These are phyloP conservation scores for Allantophomopsis lycopodina DNA, from an alignment of 2,329 filamentous ascomycete species.

Conservation along the genomic window DNA sequence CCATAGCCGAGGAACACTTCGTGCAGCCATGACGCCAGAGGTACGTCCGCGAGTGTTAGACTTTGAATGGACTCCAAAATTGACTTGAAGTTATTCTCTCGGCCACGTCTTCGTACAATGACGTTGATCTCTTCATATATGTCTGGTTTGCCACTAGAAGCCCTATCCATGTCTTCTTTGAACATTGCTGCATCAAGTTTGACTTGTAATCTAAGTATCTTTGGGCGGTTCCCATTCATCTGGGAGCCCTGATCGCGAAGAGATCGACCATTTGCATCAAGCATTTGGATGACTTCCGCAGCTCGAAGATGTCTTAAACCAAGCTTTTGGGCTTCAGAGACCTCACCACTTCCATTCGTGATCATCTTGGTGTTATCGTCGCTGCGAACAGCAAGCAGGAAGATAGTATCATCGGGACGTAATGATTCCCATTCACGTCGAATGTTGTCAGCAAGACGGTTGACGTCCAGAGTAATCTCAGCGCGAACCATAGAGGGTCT, in stretches of 20 bases:
- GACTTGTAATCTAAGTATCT: slow-evolving; percentile 59
- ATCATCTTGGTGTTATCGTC: slow-evolving; percentile 31
- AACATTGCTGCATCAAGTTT: slow-evolving; percentile 72
- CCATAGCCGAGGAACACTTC: slow-evolving; percentile 98
- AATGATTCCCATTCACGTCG: slow-evolving; percentile 84
- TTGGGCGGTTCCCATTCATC: slow-evolving; percentile 48
- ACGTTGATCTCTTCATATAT: slow-evolving; percentile 79
- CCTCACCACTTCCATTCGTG: slow-evolving; percentile 35
- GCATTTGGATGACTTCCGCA: slow-evolving; percentile 73
- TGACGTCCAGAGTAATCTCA: slow-evolving; percentile 75
- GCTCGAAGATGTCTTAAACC: slow-evolving; percentile 62
- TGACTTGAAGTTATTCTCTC: slow-evolving; percentile 96
- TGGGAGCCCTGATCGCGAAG: slow-evolving; percentile 50
- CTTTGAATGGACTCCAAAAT: slow-evolving; percentile 84
- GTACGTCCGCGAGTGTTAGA: slow-evolving; percentile 72
- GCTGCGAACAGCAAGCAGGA: slow-evolving; percentile 65
- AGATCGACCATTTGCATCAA: slow-evolving; percentile 70
- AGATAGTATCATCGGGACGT: slow-evolving; percentile 78
- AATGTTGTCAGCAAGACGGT: slow-evolving; percentile 60
- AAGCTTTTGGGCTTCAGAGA: slow-evolving; percentile 42
- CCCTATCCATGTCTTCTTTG: slow-evolving; percentile 57
- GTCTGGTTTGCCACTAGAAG: slow-evolving; percentile 54
- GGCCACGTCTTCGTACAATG: slow-evolving; percentile 65
- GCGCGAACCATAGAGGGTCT: slow-evolving; percentile 75
- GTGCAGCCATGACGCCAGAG: slow-evolving; percentile 81